phyloP scores from a whole-genome alignment of 768 basidiomycete species.

The Tylopilus sp. region DNA sequence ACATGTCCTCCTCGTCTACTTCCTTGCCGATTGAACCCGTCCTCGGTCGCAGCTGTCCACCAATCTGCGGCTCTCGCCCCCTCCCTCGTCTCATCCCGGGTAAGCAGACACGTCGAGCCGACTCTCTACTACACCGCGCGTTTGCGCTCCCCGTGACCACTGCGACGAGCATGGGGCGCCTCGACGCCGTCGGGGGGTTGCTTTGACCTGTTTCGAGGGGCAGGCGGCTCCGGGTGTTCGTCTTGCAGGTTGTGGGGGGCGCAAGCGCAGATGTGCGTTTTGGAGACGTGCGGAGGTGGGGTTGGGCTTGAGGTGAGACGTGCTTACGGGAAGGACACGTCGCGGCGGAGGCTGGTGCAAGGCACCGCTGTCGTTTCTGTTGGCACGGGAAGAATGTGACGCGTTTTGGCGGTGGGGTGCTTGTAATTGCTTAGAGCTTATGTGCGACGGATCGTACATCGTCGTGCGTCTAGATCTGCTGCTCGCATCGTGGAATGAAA shows the following conservation, averaged over 20 bases:
- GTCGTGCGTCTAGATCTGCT: not conserved
- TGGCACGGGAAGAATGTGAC: conserved; percentile 6
- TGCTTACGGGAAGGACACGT: not conserved
- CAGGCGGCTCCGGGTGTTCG: conserved; percentile 3
- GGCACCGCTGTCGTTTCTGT: conserved; percentile 6
- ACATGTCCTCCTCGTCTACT: conserved; percentile 8
- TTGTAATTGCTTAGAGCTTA: not conserved
- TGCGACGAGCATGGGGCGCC: not conserved
- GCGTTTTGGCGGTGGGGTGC: conserved; percentile 8
- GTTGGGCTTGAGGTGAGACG: not conserved
- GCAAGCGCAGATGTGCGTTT: not conserved
- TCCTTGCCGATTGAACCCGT: conserved; percentile 32
- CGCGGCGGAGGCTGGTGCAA: not conserved
- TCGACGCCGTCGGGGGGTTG: not conserved
- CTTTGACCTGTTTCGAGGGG: conserved; percentile 6
- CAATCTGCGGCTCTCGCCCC: not conserved
- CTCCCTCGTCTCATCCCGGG: conserved; percentile 2
- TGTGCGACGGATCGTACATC: no score
- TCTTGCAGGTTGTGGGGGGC: conserved; percentile 9
- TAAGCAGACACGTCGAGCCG: not conserved
- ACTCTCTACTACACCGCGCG: conserved; percentile 1
- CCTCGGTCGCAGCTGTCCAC: conserved; percentile 31
- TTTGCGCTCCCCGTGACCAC: conserved; percentile 7
- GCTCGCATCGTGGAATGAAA: not conserved
- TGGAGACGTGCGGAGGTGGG: conserved; percentile 11